Conservation (phyloP, 2,329 filamentous ascomycete species). For the Amphichorda felina region DNA sequence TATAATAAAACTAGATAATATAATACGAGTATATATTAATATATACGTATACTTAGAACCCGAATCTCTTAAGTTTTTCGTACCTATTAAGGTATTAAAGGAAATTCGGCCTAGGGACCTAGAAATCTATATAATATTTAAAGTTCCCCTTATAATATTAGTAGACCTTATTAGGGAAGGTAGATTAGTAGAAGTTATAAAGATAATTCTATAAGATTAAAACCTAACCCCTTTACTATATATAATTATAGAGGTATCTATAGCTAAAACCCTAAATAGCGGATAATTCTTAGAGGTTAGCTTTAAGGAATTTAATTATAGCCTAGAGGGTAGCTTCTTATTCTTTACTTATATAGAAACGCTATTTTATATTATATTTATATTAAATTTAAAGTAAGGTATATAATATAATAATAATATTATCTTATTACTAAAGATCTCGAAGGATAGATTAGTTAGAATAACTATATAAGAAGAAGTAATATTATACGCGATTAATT, state of each 20-base stretch:
- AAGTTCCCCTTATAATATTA: neutral
- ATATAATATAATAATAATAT: too few species aligned
- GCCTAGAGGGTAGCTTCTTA: too few species aligned
- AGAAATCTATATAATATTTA: neutral
- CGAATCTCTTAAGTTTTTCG: conserved; percentile 1
- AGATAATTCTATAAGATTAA: neutral
- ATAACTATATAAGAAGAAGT: too few species aligned
- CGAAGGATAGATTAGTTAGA: too few species aligned
- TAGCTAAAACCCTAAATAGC: too few species aligned
- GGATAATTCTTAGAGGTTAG: too few species aligned
- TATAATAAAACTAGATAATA: conserved; percentile 3
- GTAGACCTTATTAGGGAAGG: neutral
- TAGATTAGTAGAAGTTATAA: neutral
- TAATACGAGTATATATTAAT: conserved; percentile 2
- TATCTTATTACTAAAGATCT: too few species aligned
- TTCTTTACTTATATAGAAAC: too few species aligned
- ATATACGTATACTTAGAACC: conserved; percentile 2
- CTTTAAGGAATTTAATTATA: too few species aligned
- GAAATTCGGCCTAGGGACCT: neutral
- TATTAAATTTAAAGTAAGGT: too few species aligned
- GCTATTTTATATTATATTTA: too few species aligned
- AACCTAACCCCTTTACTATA: neutral
- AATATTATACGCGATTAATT: too few species aligned
- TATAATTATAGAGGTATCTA: neutral
- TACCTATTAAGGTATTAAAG: conserved; percentile 2